These are phyloP conservation scores for Sphaerobolus stellatus DNA, from an alignment of 1,284 basidiomycete genomes.

Conservation along the genomic window DNA sequence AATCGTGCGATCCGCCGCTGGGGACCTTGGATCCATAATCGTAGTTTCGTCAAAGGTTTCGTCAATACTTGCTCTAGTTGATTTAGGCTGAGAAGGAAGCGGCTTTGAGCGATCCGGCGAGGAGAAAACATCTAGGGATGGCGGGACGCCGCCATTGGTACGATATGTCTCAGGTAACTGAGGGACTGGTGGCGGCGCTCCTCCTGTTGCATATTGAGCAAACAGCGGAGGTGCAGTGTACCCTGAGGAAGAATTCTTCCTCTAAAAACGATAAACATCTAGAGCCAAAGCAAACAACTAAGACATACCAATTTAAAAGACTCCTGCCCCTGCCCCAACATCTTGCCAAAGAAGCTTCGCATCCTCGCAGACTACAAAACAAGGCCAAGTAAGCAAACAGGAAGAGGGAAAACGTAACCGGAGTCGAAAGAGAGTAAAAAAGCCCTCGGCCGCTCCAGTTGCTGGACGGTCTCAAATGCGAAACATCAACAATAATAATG, in stretches of 20 bases:
- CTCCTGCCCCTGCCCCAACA: slow-evolving; percentile 61
- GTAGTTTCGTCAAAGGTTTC: slow-evolving; percentile 37
- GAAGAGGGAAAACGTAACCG: neutral
- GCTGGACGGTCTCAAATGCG: too few relatives aligned
- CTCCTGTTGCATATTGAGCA: slow-evolving; percentile 7
- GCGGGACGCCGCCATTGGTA: slow-evolving; percentile 15
- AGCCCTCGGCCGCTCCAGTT: too few relatives aligned
- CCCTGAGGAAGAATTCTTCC: slow-evolving; percentile 26
- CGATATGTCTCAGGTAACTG: slow-evolving; percentile 56
- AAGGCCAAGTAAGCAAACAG: slow-evolving; percentile 9
- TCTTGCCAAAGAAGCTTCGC: slow-evolving; percentile 61
- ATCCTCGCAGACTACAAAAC: slow-evolving; percentile 12
- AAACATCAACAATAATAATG: too few relatives aligned
- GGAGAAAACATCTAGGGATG: slow-evolving; percentile 15
- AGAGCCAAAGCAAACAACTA: slow-evolving; percentile 8
- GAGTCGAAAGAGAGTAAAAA: slow-evolving; percentile 10
- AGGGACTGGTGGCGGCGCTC: slow-evolving; percentile 61
- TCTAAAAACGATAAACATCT: slow-evolving; percentile 13
- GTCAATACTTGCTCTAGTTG: slow-evolving; percentile 34
- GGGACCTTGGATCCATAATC: neutral
- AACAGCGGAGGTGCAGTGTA: slow-evolving; percentile 15
- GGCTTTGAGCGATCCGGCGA: slow-evolving; percentile 49
- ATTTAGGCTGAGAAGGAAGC: slow-evolving; percentile 46
- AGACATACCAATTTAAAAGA: slow-evolving; percentile 68
- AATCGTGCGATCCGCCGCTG: slow-evolving; percentile 2